Percentiles rank a stretch among this genome's conserved stretches.
phyloP scores from a whole-genome alignment of 305 asterid species.

The Fraxinus paxiana region DNA sequence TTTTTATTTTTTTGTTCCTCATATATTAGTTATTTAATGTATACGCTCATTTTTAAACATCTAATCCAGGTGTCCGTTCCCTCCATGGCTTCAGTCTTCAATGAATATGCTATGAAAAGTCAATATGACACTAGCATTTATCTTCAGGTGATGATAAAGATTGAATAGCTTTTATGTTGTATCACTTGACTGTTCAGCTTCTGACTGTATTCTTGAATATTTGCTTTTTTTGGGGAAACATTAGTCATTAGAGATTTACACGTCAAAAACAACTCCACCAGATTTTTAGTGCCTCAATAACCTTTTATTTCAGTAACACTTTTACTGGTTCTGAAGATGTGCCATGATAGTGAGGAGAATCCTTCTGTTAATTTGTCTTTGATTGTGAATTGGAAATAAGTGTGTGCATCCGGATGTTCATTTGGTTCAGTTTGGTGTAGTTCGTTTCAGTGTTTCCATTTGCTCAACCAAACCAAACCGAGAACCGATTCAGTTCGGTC shows the following conservation, averaged over 20 bases:
- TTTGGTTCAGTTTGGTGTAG: not conserved
- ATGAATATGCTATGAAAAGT: slow-evolving; percentile 95
- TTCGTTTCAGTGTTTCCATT: not conserved
- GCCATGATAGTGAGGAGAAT: slow-evolving; percentile 13
- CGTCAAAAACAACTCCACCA: not conserved
- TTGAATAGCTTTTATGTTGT: slow-evolving; percentile 10
- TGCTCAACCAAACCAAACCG: not conserved
- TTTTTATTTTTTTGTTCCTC: slow-evolving; percentile 6
- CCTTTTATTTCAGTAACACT: not conserved
- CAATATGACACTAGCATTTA: slow-evolving; percentile 96
- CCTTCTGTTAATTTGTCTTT: slow-evolving; percentile 12
- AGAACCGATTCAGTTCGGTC: not conserved
- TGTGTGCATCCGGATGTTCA: not conserved
- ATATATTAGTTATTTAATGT: slow-evolving; percentile 14
- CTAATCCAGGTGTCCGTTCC: slow-evolving; percentile 83
- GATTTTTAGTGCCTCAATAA: slow-evolving; percentile 10
- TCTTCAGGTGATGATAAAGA: slow-evolving; percentile 64
- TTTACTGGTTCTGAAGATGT: not conserved
- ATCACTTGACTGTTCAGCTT: slow-evolving; percentile 8
- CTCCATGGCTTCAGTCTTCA: slow-evolving; percentile 93
- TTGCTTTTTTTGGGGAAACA: not conserved
- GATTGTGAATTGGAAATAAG: not conserved
- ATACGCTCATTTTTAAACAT: slow-evolving; percentile 9
- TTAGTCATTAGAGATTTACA: not conserved
- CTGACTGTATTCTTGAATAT: not conserved